phyloP scores from a whole-genome alignment of 225 moss, liverwort and hornwort species.

The Lunularia cruciata region DNA sequence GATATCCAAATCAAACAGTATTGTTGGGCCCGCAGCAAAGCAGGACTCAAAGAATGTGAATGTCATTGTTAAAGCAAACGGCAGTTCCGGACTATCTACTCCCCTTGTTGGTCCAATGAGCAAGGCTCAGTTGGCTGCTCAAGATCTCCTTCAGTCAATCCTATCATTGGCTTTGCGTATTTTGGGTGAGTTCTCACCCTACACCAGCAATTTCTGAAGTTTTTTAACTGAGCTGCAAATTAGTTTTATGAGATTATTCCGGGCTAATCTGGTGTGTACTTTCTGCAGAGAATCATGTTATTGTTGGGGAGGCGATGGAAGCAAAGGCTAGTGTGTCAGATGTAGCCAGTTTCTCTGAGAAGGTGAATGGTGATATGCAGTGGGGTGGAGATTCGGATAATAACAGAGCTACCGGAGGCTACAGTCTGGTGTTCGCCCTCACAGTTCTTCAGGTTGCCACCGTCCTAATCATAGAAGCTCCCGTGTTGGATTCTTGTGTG shows the following conservation, averaged over 20 bases:
- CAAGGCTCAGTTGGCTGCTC: conserved; percentile 91
- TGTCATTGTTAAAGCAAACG: conserved; percentile 48
- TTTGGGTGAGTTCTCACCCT: conserved; percentile 64
- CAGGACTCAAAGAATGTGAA: conserved; percentile 55
- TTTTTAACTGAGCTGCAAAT: background rate
- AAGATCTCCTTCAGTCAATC: conserved; percentile 84
- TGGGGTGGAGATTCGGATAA: conserved; percentile 88
- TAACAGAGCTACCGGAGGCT: conserved; percentile 87
- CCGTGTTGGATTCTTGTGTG: too few species aligned
- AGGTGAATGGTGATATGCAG: conserved; percentile 73
- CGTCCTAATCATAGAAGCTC: too few species aligned
- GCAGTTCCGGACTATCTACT: conserved; percentile 50
- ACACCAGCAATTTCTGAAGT: too few species aligned
- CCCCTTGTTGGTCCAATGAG: conserved; percentile 70
- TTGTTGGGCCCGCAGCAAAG: conserved; percentile 52
- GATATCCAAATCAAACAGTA: conserved; percentile 45
- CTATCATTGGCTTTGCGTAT: conserved; percentile 79
- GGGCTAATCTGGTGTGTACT: background rate
- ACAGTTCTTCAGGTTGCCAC: conserved; percentile 86
- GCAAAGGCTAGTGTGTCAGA: conserved; percentile 77
- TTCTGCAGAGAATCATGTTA: conserved; percentile 85
- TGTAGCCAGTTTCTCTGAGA: conserved; percentile 63
- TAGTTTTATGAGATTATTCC: background rate
- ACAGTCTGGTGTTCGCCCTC: conserved; percentile 87
- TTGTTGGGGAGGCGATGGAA: conserved; percentile 94